Conservation (phyloP, 768 basidiomycete genomes). For the Pisolithus marmoratus region DNA sequence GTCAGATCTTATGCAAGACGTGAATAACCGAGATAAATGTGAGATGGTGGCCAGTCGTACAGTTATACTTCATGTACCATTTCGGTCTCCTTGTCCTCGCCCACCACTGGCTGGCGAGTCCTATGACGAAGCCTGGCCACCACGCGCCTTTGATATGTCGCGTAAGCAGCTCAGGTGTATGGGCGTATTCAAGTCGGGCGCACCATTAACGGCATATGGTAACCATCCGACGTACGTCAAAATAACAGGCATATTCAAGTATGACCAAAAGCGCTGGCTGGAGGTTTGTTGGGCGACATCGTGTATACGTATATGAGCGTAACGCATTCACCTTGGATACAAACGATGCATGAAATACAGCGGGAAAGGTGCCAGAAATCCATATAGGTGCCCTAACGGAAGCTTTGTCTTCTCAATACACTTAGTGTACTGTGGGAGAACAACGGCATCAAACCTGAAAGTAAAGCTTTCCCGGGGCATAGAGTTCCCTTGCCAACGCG, state of each 20-base stretch:
- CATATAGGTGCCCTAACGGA: constrained; percentile 25
- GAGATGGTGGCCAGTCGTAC: neutral
- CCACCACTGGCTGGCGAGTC: constrained; percentile 45
- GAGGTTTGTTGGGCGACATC: neutral
- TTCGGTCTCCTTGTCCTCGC: constrained; percentile 35
- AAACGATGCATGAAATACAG: constrained; percentile 19
- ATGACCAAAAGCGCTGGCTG: constrained; percentile 14
- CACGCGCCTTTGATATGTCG: constrained; percentile 25
- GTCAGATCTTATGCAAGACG: constrained; percentile 29
- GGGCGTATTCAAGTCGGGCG: neutral
- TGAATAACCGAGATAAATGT: neutral
- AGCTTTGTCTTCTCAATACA: constrained; percentile 1
- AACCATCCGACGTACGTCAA: constrained; percentile 20
- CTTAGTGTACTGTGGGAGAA: constrained; percentile 4
- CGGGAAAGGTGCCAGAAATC: constrained; percentile 26
- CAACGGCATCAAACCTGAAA: constrained; percentile 30
- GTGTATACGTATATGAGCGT: neutral
- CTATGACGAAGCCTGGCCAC: constrained; percentile 50
- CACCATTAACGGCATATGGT: constrained; percentile 22
- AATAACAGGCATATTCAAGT: constrained; percentile 20
- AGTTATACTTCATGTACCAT: constrained; percentile 43
- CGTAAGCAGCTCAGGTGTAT: neutral
- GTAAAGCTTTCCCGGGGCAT: constrained; percentile 41
- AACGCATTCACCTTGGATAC: constrained; percentile 10
- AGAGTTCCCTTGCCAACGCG: constrained; percentile 48